A percentile compares a stretch with the other conserved stretches of the same genome.
Conservation (phyloP, 2,329 filamentous ascomycete genomes). For the Ceratocystis cacaofunesta region DNA sequence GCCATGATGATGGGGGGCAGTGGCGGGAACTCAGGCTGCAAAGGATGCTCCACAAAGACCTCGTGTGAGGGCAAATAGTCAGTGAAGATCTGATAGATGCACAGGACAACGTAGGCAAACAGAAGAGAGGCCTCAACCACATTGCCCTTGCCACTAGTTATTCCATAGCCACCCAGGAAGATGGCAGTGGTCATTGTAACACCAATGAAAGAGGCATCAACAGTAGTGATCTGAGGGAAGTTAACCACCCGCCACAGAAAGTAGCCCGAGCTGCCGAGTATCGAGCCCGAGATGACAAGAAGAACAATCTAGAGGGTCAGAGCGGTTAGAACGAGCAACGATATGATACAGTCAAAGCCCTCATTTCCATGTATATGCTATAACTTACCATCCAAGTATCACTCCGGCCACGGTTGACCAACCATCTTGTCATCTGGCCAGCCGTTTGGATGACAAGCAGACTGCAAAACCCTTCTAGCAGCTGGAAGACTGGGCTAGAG, state of each 20-base stretch:
- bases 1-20: conserved; percentile 96
- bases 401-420: conserved; percentile 83
- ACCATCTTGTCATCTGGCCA: conserved; percentile 85
- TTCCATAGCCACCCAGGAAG: conserved; percentile 86
- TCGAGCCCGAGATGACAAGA: conserved; percentile 71
- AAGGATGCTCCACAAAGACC: conserved; percentile 35
- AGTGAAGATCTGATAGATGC: conserved; percentile 98
- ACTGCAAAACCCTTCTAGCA: conserved; percentile 92
- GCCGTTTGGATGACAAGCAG: conserved; percentile 87
- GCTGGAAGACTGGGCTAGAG: conserved; percentile 85
- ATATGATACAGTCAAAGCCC: background rate
- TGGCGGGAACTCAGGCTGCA: conserved; percentile 83
- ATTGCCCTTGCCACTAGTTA: conserved; percentile 84
- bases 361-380: background rate
- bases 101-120: conserved; percentile 95
- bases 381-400: conserved; percentile 85
- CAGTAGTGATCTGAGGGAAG: conserved; percentile 83
- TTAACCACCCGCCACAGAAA: conserved; percentile 91
- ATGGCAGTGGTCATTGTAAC: conserved; percentile 83
- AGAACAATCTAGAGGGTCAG: conserved; percentile 56
- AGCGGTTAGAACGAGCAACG: background rate
- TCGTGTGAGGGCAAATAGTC: conserved; percentile 73
- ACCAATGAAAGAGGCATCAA: conserved; percentile 85
- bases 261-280: conserved; percentile 87
- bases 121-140: conserved; percentile 88